phyloP scores from a whole-genome alignment of 2,329 filamentous ascomycete species.

The Hortaea sp. region DNA sequence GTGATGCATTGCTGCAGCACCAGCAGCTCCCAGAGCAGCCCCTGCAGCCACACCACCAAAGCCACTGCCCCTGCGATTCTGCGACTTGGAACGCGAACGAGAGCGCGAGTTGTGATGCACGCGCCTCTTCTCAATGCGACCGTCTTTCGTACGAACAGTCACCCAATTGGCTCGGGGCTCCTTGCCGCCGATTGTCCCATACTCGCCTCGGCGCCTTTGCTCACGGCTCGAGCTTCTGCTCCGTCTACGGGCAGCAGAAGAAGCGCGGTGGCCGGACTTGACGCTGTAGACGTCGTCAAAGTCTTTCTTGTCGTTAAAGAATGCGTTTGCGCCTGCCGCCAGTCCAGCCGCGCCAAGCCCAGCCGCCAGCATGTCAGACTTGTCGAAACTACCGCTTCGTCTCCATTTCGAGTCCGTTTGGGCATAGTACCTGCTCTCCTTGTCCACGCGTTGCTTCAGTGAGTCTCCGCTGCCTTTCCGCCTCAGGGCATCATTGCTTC shows the following conservation, averaged over 20 bases:
- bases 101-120: constrained; percentile 16
- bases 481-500: constrained; percentile 14
- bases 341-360: constrained; percentile 45
- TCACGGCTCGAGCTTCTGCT: constrained; percentile 24
- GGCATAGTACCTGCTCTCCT: constrained; percentile 49
- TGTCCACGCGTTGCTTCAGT: constrained; percentile 42
- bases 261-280: constrained; percentile 40
- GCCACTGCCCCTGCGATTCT: constrained; percentile 23
- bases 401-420: constrained; percentile 13
- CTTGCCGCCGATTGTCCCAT: constrained; percentile 13
- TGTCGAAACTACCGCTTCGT: constrained; percentile 26
- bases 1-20: constrained; percentile 9
- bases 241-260: constrained; percentile 23
- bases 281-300: constrained; percentile 53
- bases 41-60: constrained; percentile 13
- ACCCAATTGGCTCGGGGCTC: constrained; percentile 12
- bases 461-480: constrained; percentile 25
- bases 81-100: constrained; percentile 20
- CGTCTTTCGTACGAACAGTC: constrained; percentile 22
- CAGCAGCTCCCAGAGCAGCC: constrained; percentile 15
- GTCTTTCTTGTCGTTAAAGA: constrained; percentile 42
- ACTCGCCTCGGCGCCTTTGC: constrained; percentile 19
- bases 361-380: constrained; percentile 43
- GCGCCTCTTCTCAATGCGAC: constrained; percentile 17
- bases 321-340: constrained; percentile 42